Conservation (phyloP, 148 eudicot species). For the Arctostaphylos glauca region DNA sequence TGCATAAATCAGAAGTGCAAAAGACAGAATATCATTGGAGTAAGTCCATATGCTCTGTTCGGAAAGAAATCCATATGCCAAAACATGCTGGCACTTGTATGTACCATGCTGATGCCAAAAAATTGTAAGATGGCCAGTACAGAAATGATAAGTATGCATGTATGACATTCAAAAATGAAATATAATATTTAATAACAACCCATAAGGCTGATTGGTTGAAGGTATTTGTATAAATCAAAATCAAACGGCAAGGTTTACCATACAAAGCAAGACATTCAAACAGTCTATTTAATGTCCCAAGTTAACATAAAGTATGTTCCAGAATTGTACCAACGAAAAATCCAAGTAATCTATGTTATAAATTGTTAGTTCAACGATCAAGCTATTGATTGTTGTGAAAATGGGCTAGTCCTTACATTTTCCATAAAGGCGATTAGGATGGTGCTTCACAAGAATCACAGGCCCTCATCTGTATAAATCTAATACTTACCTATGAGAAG, state of each 20-base stretch:
- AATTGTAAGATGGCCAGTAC: neutral
- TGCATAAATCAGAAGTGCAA: neutral
- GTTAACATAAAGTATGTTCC: neutral
- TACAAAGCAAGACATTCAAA: neutral
- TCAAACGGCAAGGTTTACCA: neutral
- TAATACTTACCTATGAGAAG: neutral
- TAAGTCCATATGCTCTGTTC: neutral
- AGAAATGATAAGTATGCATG: neutral
- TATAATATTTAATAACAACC: neutral
- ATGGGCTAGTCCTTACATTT: neutral
- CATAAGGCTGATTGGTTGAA: neutral
- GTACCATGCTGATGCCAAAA: no score
- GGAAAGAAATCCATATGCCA: neutral
- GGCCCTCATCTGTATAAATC: neutral
- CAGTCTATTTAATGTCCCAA: neutral
- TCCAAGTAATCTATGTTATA: neutral
- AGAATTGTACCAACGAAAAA: neutral
- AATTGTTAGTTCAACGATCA: neutral
- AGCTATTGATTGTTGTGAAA: neutral
- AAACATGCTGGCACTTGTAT: no score
- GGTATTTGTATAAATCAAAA: neutral
- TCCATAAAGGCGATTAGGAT: neutral
- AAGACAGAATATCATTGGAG: neutral
- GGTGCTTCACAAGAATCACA: neutral
- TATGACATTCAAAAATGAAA: neutral